Conservation (phyloP, 2,329 filamentous ascomycete species). For the Xylaria sp. region DNA sequence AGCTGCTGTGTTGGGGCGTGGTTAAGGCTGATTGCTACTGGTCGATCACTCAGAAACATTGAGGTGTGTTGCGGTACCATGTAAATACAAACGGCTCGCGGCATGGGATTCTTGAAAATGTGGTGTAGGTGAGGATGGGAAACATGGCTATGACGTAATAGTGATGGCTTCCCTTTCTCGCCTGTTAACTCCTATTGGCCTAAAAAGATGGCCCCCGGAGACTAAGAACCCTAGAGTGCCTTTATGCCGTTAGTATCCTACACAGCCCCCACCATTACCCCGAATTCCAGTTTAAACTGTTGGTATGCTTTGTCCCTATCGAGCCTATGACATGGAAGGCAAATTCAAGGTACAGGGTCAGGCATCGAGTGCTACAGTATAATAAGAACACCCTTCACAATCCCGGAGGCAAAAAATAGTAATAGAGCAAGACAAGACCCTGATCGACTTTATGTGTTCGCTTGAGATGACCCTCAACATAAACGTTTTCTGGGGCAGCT, state of each 20-base stretch:
- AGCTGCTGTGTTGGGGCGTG: too few relatives aligned
- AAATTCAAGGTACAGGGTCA: not conserved
- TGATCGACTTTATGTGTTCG: not conserved
- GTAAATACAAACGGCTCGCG: not conserved
- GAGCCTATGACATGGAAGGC: conserved; percentile 1
- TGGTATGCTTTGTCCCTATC: not conserved
- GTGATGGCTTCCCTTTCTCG: not conserved
- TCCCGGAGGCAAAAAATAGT: not conserved
- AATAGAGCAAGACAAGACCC: not conserved
- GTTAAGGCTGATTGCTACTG: not conserved
- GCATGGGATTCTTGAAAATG: conserved; percentile 1
- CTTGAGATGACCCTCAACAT: conserved; percentile 4
- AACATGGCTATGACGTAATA: not conserved
- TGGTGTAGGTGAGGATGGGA: not conserved
- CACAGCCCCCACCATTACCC: not conserved
- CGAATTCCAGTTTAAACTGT: not conserved
- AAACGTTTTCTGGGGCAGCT: conserved; percentile 22
- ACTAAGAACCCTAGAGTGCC: too few relatives aligned
- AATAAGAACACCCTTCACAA: not conserved
- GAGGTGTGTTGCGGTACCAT: too few relatives aligned
- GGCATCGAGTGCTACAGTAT: not conserved
- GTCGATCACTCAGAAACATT: not conserved
- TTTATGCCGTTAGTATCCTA: not conserved
- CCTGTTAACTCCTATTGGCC: not conserved
- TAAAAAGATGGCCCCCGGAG: not conserved